Conservation (phyloP, 305 asterid genomes). For the Fraxinus platypoda region DNA sequence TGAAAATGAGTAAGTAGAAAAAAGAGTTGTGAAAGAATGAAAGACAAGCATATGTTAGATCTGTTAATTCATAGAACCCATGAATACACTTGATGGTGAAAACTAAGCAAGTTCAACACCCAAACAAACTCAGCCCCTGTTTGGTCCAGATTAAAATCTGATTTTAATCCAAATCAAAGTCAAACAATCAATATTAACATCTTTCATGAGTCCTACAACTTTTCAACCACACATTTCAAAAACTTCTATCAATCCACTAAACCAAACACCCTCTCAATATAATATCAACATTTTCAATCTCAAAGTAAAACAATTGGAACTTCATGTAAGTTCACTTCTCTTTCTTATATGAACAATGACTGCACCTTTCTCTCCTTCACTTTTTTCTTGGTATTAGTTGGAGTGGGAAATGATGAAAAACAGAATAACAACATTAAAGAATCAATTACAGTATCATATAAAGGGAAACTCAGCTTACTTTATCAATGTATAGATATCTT, state of each 20-base stretch:
- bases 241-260: too few relatives aligned
- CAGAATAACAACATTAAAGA: slow-evolving; percentile 3
- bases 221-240: too few relatives aligned
- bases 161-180: too few relatives aligned
- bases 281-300: neutral
- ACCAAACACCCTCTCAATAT: neutral
- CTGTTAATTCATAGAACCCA: neutral
- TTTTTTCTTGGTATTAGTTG: neutral
- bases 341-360: neutral
- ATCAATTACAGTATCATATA: slow-evolving; percentile 4
- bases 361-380: neutral
- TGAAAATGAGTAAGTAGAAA: too few relatives aligned
- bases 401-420: slow-evolving; percentile 1
- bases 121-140: neutral
- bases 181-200: too few relatives aligned
- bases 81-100: neutral
- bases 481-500: slow-evolving; percentile 57
- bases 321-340: neutral
- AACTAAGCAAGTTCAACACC: neutral
- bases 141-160: too few relatives aligned
- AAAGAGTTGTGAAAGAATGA: neutral
- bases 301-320: neutral
- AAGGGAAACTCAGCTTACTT: slow-evolving; percentile 44
- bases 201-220: too few relatives aligned
- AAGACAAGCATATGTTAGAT: neutral